Conservation (phyloP, 495 filamentous ascomycete genomes). For the Parachaetomium inaequale region DNA sequence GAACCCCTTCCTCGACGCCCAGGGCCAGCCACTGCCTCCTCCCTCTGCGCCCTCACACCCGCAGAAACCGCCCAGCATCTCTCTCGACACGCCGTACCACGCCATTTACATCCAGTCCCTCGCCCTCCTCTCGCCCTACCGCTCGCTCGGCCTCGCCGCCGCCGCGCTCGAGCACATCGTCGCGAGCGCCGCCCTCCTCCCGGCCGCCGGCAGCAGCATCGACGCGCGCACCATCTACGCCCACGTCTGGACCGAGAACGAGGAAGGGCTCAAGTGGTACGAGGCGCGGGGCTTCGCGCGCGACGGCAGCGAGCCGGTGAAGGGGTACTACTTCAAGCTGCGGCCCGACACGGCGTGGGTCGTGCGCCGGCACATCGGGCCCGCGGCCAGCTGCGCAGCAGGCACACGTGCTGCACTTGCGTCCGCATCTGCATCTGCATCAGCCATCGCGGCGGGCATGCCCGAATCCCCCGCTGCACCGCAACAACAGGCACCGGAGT, state of each 20-base stretch:
- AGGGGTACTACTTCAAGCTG: slow-evolving; percentile 82
- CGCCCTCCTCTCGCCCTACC: slow-evolving; percentile 76
- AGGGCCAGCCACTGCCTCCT: slow-evolving; percentile 12
- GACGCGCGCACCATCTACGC: slow-evolving; percentile 62
- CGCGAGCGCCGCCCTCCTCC: slow-evolving; percentile 36
- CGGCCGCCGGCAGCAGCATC: slow-evolving; percentile 38
- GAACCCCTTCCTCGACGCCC: slow-evolving; percentile 24
- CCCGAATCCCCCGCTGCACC: background rate
- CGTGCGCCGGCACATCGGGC: slow-evolving; percentile 50
- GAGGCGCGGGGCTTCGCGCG: slow-evolving; percentile 67
- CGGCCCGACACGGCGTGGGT: slow-evolving; percentile 77
- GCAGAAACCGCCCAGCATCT: background rate
- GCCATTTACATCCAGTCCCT: slow-evolving; percentile 87
- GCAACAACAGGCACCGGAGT: background rate
- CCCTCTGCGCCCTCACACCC: slow-evolving; percentile 5
- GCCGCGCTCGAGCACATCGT: slow-evolving; percentile 62
- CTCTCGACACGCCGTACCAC: slow-evolving; percentile 28
- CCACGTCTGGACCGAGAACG: slow-evolving; percentile 92
- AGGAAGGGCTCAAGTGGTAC: slow-evolving; percentile 87
- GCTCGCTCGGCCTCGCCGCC: slow-evolving; percentile 71
- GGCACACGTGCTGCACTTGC: slow-evolving; percentile 10
- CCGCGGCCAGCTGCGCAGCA: background rate
- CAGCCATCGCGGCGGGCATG: background rate
- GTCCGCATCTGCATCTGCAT: background rate
- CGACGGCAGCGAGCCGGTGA: slow-evolving; percentile 47